phyloP scores from a whole-genome alignment of 2,329 filamentous ascomycete genomes.

The Trichoderma guizhouense region DNA sequence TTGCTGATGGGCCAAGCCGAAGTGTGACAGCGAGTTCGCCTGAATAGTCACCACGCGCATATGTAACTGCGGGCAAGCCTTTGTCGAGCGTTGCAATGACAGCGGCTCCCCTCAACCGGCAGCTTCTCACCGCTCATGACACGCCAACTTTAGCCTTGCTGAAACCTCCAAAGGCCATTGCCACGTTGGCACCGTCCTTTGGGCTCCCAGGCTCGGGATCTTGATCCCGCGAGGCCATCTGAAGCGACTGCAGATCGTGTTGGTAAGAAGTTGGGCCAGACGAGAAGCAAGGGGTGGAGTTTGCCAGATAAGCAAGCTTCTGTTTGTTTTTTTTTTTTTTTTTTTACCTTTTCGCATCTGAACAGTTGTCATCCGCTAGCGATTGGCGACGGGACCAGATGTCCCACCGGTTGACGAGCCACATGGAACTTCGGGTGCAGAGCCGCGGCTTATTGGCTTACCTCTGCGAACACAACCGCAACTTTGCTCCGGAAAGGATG shows the following conservation, averaged over 20 bases:
- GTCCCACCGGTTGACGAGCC: neutral
- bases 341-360: neutral
- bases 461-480: neutral
- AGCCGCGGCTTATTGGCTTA: neutral
- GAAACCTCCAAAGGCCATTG: neutral
- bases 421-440: neutral
- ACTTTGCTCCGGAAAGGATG: neutral
- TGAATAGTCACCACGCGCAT: conserved; percentile 15
- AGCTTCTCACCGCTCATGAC: conserved; percentile 16
- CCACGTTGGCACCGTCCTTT: conserved; percentile 15
- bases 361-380: neutral
- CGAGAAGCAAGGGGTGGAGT: conserved; percentile 3
- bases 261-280: neutral
- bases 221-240: conserved; percentile 5
- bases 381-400: neutral
- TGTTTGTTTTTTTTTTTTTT: neutral
- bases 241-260: conserved; percentile 12
- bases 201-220: neutral
- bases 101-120: neutral
- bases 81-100: conserved; percentile 5
- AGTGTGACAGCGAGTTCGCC: conserved; percentile 14
- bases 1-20: conserved; percentile 14
- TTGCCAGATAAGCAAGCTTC: conserved; percentile 10
- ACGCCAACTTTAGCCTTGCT: neutral
- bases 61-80: conserved; percentile 13